Evolutionary conservation across 1,139 yeast species (phyloP), one percentile per base, ranked within the genome.

Genomic region (Hyphopichia wangnamkhiaoensis): DNA sequence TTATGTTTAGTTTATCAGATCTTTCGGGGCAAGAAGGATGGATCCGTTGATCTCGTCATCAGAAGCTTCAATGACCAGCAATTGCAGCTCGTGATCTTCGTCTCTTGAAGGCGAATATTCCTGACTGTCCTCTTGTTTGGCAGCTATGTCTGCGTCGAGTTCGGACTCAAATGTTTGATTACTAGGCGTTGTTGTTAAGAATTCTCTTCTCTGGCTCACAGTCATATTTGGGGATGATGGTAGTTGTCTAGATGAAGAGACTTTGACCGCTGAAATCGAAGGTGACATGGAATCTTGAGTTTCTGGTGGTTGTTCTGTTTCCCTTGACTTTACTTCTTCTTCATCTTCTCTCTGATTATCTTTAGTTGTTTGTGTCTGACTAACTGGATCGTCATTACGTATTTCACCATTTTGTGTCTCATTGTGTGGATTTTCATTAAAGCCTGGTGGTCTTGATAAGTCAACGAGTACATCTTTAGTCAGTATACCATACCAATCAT

Each of bases 181-280:
- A n/a, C n/a, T n/a, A n/a, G n/a, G n/a, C n/a, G n/a, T n/a, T n/a
- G n/a, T n/a, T 6, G 37, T 38, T 14, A 39, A 27, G 17, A 37
- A 34, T 6, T 35, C 17, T n/a, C 23, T 21, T n/a, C 34, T 33
- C 23, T 48, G 53, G 18, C 47, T 47, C 10, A 20, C 42, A 2
- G 46, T 42, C 23, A 49, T 26, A 20, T 45, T 44, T 7, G 58
- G 58, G 3, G 58, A 54, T 4, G 58, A 52, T 5, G 58, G 57
- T 13, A 43, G 29, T 30, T 21, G 21, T 16, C 33, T 26, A 27
- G 5, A 21, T 21, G 24, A 10, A 10, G 10, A 21, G 7, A 7
- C 7, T 7, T 7, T 7, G 24, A 21, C 24, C 10, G 24, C 10
- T 21, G 24, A 7, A 10, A 21, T 21, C 10, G 24, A 21, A 10